Percentiles rank a stretch among this genome's conserved stretches.
Evolutionary conservation across 768 basidiomycete genomes (phyloP).

Genomic region (Phlebiopsis gigantea): DNA sequence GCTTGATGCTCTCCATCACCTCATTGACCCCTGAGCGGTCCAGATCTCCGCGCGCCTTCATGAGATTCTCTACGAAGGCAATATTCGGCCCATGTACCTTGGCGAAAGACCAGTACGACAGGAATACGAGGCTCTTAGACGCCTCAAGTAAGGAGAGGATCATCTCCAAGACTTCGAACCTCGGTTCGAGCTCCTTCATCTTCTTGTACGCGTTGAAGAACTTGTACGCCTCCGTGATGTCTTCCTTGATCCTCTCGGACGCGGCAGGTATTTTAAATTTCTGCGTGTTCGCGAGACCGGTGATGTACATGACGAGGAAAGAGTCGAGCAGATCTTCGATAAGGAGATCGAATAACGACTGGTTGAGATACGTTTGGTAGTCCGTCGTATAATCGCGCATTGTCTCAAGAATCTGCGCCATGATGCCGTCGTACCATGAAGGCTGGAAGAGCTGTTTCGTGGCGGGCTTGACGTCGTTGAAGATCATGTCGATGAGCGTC

Average conservation of each 20-base stretch:
- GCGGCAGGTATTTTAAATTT: conserved; percentile 71
- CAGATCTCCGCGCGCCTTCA: conserved; percentile 86
- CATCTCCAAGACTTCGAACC: conserved; percentile 85
- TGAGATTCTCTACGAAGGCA: conserved; percentile 83
- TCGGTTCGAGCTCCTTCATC: conserved; percentile 70
- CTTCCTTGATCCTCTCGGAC: conserved; percentile 81
- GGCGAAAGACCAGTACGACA: conserved; percentile 93
- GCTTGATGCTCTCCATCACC: conserved; percentile 89
- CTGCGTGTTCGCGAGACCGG: conserved; percentile 77
- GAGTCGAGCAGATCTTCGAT: conserved; percentile 89
- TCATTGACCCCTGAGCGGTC: conserved; percentile 85
- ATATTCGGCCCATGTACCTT: conserved; percentile 92
- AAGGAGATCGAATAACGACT: conserved; percentile 84
- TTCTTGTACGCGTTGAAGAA: conserved; percentile 81
- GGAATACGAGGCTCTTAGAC: conserved; percentile 82
- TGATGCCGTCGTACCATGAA: conserved; percentile 86
- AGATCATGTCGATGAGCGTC: conserved; percentile 88
- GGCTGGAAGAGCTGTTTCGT: conserved; percentile 79
- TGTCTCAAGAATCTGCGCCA: conserved; percentile 88
- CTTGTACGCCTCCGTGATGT: conserved; percentile 69
- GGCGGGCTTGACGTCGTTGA: conserved; percentile 89
- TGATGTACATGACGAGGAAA: conserved; percentile 88
- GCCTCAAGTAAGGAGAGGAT: conserved; percentile 79
- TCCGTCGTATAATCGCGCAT: conserved; percentile 97
- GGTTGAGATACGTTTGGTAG: conserved; percentile 87